Base-by-base conservation (phyloP, 768 basidiomycete species). In the Trametes cubensis region DNA sequence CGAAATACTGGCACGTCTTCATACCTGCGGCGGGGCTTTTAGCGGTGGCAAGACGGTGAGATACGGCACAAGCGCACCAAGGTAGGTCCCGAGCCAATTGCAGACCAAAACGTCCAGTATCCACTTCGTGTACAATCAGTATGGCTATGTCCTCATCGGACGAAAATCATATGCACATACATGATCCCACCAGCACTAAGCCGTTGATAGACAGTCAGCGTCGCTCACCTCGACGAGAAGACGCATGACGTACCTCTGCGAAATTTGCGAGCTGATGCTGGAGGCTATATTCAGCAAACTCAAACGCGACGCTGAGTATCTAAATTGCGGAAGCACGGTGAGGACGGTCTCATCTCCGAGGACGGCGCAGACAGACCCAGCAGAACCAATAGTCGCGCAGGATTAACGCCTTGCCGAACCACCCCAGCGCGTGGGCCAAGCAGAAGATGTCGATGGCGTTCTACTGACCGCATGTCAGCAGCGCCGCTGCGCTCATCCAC, bases 341-440 rank as follows among this genome's bases (percentile, higher is more conserved):
- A 42, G 60, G 40, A 38, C 11, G 23, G 25, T 14, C 6, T n/a
- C 21, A n/a, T 47, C 4, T 39, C 20, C 23, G 52, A 7, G 46
- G 38, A 53, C 42, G 3, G 25, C 14, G 39, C 13, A 44, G 34
- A 74, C 78, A 61, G 69, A 92, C 92, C 92, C 93, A 94, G 70
- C 93, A 94, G 70, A 94, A 94, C 92, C 92, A 94, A 70, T 95
- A 94, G 70, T 95, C 93, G 23, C 93, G 85, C 70, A 95, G 74
- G 67, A 95, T 88, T 81, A 94, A 83, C 4, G 93, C 92, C 74
- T 95, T 95, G 45, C 92, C 92, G 72, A 92, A 94, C 92, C 92
- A 95, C 6, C 92, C 92, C 50, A 94, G 72, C 41, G 91, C 77
- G 72, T 95, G 92, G 28, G 92, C 92, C 18, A 94, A 66, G 69